Evolutionary conservation across 768 basidiomycete species (phyloP), one percentile per base, ranked within the genome.

Genomic region (Rhodotorula diobovata): DNA sequence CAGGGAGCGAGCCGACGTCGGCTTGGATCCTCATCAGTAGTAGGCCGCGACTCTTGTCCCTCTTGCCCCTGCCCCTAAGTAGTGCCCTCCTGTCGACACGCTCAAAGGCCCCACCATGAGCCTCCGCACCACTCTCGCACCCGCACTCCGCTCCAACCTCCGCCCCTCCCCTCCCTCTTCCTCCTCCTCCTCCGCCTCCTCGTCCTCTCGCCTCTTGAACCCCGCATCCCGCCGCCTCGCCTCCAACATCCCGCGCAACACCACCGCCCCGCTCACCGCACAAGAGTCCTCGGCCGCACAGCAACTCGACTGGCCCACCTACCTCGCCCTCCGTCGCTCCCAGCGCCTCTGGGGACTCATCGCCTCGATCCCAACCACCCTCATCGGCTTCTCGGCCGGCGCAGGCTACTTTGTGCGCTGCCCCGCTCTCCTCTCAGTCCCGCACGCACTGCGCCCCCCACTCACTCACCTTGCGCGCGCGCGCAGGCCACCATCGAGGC

Each of bases 341-440:
- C 66, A 72, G 56, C 62, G 75, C n/a, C 21, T 58, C 43, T 76
- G 67, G 56, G 77, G 73, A 15, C 62, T 76, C 39, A 46, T 73
- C 51, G 75, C 75, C 15, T 62, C 66, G 35, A 66, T 76, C 23
- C 77, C 77, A 8, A 77, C 77, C 10, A 77, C 77, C 20, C 25
- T 71, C 21, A 62, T 70, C 57, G 77, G 77, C 21, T 60, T 70
- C 66, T 55, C 54, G 20, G 57, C 66, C 15, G 77, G 77, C 20
- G 77, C 71, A 41, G 55, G 68, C 50, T 71, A 71, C 60, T 71
- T 71, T 45, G 70, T 71, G 20, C 46, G 65, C 48, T 39, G 37
- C 21, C 4, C 41, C 9, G 25, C 56, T 57, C n/a, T 51, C 34
- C 41, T 45, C 28, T 30, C 10, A n/a, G n/a, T n/a, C n/a, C n/a